These are phyloP conservation scores for Suillus paluster DNA, from an alignment of 768 basidiomycete genomes.

Conservation along the genomic window DNA sequence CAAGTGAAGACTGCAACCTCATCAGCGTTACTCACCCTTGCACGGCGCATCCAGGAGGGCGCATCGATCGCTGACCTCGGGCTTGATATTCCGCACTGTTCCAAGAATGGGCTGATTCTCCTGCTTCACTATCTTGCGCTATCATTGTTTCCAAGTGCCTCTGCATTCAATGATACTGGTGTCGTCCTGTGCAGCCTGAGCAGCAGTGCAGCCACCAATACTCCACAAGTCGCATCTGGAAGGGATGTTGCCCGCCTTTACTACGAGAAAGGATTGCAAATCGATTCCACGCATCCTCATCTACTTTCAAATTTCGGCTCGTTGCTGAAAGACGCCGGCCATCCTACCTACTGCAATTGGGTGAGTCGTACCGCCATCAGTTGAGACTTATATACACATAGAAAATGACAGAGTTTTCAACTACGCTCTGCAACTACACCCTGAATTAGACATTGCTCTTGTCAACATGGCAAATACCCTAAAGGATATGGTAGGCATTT, in stretches of 20 bases:
- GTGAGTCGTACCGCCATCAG: slow-evolving; percentile 28
- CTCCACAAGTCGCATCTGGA: slow-evolving; percentile 27
- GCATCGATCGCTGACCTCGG: slow-evolving; percentile 28
- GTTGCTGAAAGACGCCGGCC: slow-evolving; percentile 52
- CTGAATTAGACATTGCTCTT: slow-evolving; percentile 54
- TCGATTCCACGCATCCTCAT: slow-evolving; percentile 52
- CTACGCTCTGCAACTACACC: slow-evolving; percentile 44
- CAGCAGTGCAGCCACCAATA: slow-evolving; percentile 23
- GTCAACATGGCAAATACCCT: slow-evolving; percentile 56
- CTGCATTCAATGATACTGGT: slow-evolving; percentile 55
- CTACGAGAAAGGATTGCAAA: slow-evolving; percentile 48
- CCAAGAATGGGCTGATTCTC: slow-evolving; percentile 43
- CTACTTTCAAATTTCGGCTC: slow-evolving; percentile 55
- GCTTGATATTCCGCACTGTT: slow-evolving; percentile 32
- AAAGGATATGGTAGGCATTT: slow-evolving; percentile 46
- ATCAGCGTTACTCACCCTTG: slow-evolving; percentile 48
- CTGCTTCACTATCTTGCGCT: slow-evolving; percentile 54
- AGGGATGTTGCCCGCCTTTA: slow-evolving; percentile 46
- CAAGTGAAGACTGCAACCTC: slow-evolving; percentile 40
- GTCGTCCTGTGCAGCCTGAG: slow-evolving; percentile 47
- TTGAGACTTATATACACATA: slow-evolving; percentile 9
- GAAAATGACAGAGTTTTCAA: slow-evolving; percentile 39
- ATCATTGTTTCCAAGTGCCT: slow-evolving; percentile 47
- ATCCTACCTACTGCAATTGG: slow-evolving; percentile 45
- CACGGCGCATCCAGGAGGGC: slow-evolving; percentile 46